Evolutionary conservation across 1,139 yeast species (phyloP).

Genomic region (Lipomyces yarrowii): DNA sequence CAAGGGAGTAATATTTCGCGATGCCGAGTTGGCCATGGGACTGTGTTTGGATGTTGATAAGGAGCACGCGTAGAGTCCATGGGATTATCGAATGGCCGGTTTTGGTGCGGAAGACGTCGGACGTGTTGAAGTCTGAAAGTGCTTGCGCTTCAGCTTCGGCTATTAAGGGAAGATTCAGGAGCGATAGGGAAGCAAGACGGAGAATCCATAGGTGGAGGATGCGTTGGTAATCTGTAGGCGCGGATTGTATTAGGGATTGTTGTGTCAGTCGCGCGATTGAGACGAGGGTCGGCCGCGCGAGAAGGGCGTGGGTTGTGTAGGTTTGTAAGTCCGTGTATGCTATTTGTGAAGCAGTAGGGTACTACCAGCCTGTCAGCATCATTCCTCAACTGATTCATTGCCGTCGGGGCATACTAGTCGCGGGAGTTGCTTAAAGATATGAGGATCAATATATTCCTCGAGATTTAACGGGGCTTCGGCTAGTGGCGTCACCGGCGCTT

Average conservation of each 20-base stretch:
- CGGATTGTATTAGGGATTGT: conserved; percentile 5
- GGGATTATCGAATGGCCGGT: conserved; percentile 39
- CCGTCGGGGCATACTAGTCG: conserved; percentile 12
- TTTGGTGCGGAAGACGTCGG: conserved; percentile 27
- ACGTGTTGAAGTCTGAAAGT: conserved; percentile 18
- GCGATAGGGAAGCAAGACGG: conserved; percentile 17
- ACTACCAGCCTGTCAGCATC: background rate
- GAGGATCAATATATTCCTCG: conserved; percentile 20
- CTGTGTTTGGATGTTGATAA: conserved; percentile 37
- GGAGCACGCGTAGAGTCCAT: conserved; percentile 39
- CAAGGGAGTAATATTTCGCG: conserved; percentile 37
- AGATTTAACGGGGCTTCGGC: conserved; percentile 19
- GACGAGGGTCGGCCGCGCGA: conserved; percentile 21
- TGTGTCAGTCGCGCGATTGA: conserved; percentile 17
- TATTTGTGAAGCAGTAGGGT: conserved; percentile 9
- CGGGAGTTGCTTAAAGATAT: conserved; percentile 24
- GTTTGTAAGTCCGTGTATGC: conserved; percentile 10
- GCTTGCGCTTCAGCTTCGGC: conserved; percentile 25
- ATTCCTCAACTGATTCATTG: background rate
- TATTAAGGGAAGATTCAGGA: conserved; percentile 12
- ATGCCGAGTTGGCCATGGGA: conserved; percentile 38
- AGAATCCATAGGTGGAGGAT: conserved; percentile 27
- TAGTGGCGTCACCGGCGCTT: conserved; percentile 16
- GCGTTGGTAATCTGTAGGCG: conserved; percentile 18
- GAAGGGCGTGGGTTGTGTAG: conserved; percentile 11